These are phyloP conservation scores for Lachnellula hyalina DNA, from an alignment of 2,329 filamentous ascomycete genomes.

Conservation along the genomic window DNA sequence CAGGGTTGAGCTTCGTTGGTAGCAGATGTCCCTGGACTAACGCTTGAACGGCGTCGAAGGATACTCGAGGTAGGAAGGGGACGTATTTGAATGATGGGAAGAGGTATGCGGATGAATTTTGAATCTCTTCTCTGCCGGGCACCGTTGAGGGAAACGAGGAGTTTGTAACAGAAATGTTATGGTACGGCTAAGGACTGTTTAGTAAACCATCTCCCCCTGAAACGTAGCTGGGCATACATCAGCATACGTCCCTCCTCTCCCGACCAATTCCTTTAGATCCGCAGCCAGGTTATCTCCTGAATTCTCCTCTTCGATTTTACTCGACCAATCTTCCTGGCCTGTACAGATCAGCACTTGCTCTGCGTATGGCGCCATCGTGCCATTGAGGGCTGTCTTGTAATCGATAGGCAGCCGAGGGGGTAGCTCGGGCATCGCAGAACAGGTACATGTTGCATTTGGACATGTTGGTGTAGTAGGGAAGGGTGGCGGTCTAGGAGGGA, in stretches of 20 bases:
- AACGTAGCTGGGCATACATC: conserved; percentile 50
- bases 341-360: conserved; percentile 84
- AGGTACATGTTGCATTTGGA: conserved; percentile 71
- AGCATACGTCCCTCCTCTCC: conserved; percentile 58
- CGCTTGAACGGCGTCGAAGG: conserved; percentile 49
- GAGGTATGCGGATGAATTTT: conserved; percentile 64
- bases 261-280: conserved; percentile 65
- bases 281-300: conserved; percentile 61
- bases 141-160: conserved; percentile 62
- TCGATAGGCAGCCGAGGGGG: conserved; percentile 71
- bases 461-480: conserved; percentile 42
- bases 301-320: conserved; percentile 78
- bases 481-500: conserved; percentile 8
- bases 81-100: conserved; percentile 82
- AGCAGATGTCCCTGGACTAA: conserved; percentile 62
- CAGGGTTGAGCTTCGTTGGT: conserved; percentile 55
- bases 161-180: conserved; percentile 72
- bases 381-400: conserved; percentile 61
- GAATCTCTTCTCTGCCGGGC: conserved; percentile 34
- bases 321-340: conserved; percentile 73
- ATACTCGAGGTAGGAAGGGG: conserved; percentile 60
- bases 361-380: conserved; percentile 70
- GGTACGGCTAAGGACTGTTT: conserved; percentile 59
- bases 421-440: conserved; percentile 59
- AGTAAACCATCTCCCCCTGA: background rate